These are phyloP conservation scores for Neodidymelliopsis sp. DNA, from an alignment of 2,329 filamentous ascomycete species.

Conservation along the genomic window DNA sequence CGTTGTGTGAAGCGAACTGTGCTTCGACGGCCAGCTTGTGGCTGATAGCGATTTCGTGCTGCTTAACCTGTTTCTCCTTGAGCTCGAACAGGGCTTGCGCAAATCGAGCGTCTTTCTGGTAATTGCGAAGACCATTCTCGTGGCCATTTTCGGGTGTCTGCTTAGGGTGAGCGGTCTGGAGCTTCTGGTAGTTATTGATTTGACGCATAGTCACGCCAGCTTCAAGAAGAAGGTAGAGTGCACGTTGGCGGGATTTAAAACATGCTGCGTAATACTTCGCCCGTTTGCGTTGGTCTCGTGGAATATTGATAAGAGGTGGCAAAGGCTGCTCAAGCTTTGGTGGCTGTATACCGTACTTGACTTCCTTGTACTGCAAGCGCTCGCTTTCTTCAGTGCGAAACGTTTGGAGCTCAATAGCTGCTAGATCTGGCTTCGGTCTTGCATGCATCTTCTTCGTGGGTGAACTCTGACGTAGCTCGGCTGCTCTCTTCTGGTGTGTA, in stretches of 20 bases:
- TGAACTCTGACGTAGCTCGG: conserved; percentile 24
- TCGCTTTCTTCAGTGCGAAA: conserved; percentile 35
- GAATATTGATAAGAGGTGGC: conserved; percentile 43
- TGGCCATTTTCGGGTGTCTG: conserved; percentile 31
- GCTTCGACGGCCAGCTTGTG: conserved; percentile 36
- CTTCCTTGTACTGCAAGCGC: conserved; percentile 42
- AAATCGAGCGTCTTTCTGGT: conserved; percentile 33
- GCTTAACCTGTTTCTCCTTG: conserved; percentile 31
- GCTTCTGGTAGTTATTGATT: conserved; percentile 37
- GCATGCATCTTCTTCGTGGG: conserved; percentile 25
- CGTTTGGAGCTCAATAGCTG: conserved; percentile 28
- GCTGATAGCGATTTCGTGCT: conserved; percentile 39
- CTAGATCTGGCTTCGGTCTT: conserved; percentile 35
- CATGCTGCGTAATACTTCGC: conserved; percentile 41
- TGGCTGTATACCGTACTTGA: conserved; percentile 40
- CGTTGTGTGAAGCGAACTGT: conserved; percentile 20
- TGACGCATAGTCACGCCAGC: conserved; percentile 39
- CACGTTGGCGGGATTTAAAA: conserved; percentile 42
- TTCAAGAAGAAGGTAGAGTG: conserved; percentile 40
- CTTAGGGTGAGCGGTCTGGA: conserved; percentile 29
- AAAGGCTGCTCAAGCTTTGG: conserved; percentile 34
- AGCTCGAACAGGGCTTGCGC: conserved; percentile 26
- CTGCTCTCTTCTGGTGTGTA: neutral
- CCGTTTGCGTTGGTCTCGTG: conserved; percentile 28
- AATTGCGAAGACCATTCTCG: conserved; percentile 32